phyloP scores from a whole-genome alignment of 257 asterid species.

The Thymus mandschuricus region DNA sequence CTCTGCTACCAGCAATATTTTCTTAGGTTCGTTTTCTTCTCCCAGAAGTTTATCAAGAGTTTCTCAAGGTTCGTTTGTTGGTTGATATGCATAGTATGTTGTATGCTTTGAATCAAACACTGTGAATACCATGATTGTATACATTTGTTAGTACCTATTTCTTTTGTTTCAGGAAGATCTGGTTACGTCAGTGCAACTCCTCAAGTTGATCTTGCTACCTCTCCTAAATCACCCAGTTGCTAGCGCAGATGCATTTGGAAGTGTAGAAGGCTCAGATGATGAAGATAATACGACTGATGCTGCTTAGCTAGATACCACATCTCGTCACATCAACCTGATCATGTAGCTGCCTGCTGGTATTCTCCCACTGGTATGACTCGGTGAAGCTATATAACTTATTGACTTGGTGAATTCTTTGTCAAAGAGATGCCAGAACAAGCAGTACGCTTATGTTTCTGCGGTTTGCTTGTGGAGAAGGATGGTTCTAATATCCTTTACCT shows the following conservation, averaged over 20 bases:
- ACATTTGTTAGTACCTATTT: slow-evolving; percentile 18
- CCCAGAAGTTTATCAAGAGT: too few relatives aligned
- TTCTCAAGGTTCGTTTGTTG: not conserved
- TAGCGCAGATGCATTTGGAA: slow-evolving; percentile 92
- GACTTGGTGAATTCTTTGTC: slow-evolving; percentile 12
- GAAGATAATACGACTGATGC: slow-evolving; percentile 69
- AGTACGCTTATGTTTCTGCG: not conserved
- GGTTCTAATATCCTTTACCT: slow-evolving; percentile 9
- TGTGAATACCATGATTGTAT: too few relatives aligned
- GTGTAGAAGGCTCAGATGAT: slow-evolving; percentile 90
- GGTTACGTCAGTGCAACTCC: slow-evolving; percentile 40
- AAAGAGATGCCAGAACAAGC: slow-evolving; percentile 22
- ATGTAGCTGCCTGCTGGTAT: slow-evolving; percentile 82
- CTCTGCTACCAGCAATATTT: not conserved
- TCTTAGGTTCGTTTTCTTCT: too few relatives aligned
- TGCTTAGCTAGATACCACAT: slow-evolving; percentile 55
- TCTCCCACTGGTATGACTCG: slow-evolving; percentile 69
- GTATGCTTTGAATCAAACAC: too few relatives aligned
- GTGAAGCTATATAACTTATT: slow-evolving; percentile 5
- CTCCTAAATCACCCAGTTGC: slow-evolving; percentile 92
- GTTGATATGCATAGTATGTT: too few relatives aligned
- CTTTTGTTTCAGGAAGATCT: slow-evolving; percentile 42
- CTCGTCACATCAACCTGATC: slow-evolving; percentile 83
- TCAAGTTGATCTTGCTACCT: slow-evolving; percentile 61
- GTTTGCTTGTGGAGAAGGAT: slow-evolving; percentile 12